These are phyloP conservation scores for Rhodotorula mucilaginosa DNA, from an alignment of 1,284 basidiomycete genomes.

Conservation along the genomic window DNA sequence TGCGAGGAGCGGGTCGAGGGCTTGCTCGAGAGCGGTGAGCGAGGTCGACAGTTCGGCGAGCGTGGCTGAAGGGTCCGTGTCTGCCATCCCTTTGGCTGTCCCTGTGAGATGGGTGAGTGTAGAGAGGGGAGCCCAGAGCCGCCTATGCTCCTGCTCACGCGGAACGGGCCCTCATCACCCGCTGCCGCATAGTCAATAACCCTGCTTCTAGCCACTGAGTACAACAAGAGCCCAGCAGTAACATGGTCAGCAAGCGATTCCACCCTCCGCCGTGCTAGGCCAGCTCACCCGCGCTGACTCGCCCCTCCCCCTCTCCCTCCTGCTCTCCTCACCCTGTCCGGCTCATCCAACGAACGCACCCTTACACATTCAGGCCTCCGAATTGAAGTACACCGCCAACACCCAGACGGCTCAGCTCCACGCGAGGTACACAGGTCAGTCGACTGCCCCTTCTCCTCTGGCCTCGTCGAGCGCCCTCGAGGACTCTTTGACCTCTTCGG, in stretches of 20 bases:
- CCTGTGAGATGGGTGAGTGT: background rate
- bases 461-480: too few relatives aligned
- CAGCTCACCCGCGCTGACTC: background rate
- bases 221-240: background rate
- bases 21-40: conserved; percentile 13
- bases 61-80: conserved; percentile 9
- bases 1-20: conserved; percentile 30
- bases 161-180: too few relatives aligned
- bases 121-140: background rate
- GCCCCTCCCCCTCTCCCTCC: background rate
- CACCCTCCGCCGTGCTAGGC: too few relatives aligned
- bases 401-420: conserved; percentile 91
- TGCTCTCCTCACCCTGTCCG: background rate
- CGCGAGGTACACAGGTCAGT: conserved; percentile 80
- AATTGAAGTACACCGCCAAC: conserved; percentile 88
- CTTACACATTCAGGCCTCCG: conserved; percentile 54
- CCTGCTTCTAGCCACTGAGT: too few relatives aligned
- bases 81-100: conserved; percentile 13
- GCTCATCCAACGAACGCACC: background rate
- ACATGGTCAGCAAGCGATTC: background rate
- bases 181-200: too few relatives aligned
- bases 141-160: background rate
- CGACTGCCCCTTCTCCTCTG: too few relatives aligned
- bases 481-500: background rate
- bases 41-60: conserved; percentile 19